Base-by-base conservation (phyloP, 176 grass and related monocot species). In the Triticum turgidum region DNA sequence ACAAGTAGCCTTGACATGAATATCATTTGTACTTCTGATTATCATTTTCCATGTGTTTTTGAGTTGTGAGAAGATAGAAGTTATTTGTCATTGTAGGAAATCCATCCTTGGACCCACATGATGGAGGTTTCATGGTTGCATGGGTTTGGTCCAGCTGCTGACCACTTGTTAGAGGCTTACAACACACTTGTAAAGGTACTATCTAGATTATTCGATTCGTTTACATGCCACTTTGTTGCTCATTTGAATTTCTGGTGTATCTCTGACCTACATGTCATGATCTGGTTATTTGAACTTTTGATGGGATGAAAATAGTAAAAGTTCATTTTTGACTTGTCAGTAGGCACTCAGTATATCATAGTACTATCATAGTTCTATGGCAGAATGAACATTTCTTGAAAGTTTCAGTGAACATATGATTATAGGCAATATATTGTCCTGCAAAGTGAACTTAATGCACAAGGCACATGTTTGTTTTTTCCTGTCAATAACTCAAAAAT, bases 101-200 rank as follows among this genome's bases (percentile, higher is more conserved):
- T 98, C 77, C 96, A 92, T 67, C 96, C 93, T 68, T 98, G 96
- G 96, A 96, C 96, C 2, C 96, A 98, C 76, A 98, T 98, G 93
- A 98, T 98, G 97, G 97, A 98, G 80, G 93, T 98, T 3, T 92
- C 97, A 64, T 92, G 94, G 84, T 80, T 98, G 76, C 92, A 98
- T 92, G 94, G 94, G 27, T 96, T 94, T 88, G 97, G 92, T n/a
- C 93, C 93, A 61, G 97, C 97, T 75, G 94, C 94, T 77, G 92
- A 98, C 77, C 90, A 92, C 69, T 79, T 98, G 45, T 72, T 98
- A 87, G 93, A 98, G 80, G 94, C 92, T 77, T 98, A 98, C 83
- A 98, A 94, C 67, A 98, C 93, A 30, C 92, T 98, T 59, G 76
- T 92, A 77, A 98, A 98, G 90, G 97, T 98, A 90, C 12, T 30